These are phyloP conservation scores for Chrysanthemum seticuspe DNA, from an alignment of 129 eudicot species.

Conservation along the genomic window DNA sequence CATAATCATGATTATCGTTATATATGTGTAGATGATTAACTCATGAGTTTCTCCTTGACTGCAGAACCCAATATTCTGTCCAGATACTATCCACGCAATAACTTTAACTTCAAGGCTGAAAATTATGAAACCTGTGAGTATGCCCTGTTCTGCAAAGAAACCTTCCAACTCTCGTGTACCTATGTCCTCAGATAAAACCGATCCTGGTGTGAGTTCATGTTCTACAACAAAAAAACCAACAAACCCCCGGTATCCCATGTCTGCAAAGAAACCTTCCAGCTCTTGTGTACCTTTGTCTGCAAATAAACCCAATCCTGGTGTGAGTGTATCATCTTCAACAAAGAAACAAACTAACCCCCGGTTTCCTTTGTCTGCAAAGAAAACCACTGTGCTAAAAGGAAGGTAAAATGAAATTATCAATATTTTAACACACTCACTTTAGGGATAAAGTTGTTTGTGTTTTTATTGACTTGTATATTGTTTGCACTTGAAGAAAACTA, in stretches of 20 bases:
- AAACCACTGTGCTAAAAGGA: constrained; percentile 37
- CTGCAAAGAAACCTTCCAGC: constrained; percentile 29
- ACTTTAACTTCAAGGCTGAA: constrained; percentile 44
- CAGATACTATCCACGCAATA: constrained; percentile 56
- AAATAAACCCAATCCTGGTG: constrained; percentile 24
- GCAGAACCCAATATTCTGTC: constrained; percentile 66
- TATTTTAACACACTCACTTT: neutral
- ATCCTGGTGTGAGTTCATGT: constrained; percentile 26
- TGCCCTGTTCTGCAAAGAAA: constrained; percentile 44
- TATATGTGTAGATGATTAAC: neutral
- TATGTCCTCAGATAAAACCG: constrained; percentile 25
- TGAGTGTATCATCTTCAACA: neutral
- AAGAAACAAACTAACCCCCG: constrained; percentile 33
- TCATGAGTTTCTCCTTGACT: constrained; percentile 11
- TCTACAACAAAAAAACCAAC: constrained; percentile 35
- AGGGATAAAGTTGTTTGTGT: neutral
- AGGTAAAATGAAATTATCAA: constrained; percentile 42
- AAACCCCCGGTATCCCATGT: constrained; percentile 28
- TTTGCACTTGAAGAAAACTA: constrained; percentile 47
- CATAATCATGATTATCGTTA: neutral
- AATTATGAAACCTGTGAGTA: constrained; percentile 29
- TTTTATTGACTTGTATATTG: constrained; percentile 15
- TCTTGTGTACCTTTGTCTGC: constrained; percentile 7
- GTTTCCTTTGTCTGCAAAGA: constrained; percentile 39
- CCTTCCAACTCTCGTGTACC: constrained; percentile 17